A percentile compares a stretch with the other conserved stretches of the same genome.
These are phyloP conservation scores for Lasiodiplodia sp. DNA, from an alignment of 2,329 filamentous ascomycete genomes.

Conservation along the genomic window DNA sequence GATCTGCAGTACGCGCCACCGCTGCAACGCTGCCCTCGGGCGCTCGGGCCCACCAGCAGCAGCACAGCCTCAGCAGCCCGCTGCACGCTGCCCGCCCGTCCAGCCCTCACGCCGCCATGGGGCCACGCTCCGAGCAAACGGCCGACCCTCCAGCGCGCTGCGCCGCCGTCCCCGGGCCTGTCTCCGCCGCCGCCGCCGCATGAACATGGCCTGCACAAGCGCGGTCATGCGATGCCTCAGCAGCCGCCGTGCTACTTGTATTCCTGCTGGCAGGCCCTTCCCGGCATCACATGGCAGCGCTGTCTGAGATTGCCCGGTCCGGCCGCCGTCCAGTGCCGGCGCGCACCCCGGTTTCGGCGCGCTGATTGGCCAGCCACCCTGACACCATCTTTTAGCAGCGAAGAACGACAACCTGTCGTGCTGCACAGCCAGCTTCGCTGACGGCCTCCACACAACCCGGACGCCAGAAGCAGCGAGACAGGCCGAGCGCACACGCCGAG, in stretches of 20 bases:
- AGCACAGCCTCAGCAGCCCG: slow-evolving; percentile 30
- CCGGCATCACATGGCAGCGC: slow-evolving; percentile 28
- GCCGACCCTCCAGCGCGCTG: slow-evolving; percentile 12
- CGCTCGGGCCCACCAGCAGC: neutral
- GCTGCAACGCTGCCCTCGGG: slow-evolving; percentile 15
- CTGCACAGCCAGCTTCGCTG: slow-evolving; percentile 18
- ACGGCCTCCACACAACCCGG: slow-evolving; percentile 25
- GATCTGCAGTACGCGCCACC: slow-evolving; percentile 28
- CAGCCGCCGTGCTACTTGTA: slow-evolving; percentile 31
- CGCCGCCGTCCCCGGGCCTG: slow-evolving; percentile 7
- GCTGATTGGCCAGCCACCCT: slow-evolving; percentile 18
- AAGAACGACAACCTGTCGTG: slow-evolving; percentile 27
- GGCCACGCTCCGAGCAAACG: slow-evolving; percentile 14
- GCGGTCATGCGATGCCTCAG: slow-evolving; percentile 30
- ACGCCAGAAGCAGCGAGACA: slow-evolving; percentile 18
- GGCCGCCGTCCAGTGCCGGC: slow-evolving; percentile 13
- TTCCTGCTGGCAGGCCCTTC: slow-evolving; percentile 16
- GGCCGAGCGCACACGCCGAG: slow-evolving; percentile 23
- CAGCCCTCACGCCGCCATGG: slow-evolving; percentile 10
- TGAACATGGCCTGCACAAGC: slow-evolving; percentile 28
- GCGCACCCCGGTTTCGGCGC: slow-evolving; percentile 10
- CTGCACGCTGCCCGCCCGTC: neutral
- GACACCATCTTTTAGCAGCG: slow-evolving; percentile 27
- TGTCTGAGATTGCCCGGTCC: slow-evolving; percentile 23
- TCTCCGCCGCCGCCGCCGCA: neutral